A percentile compares a stretch with the other conserved stretches of the same genome.
These are phyloP conservation scores for Albugo laibachii DNA, from an alignment of 352 stramenopile genomes.

Conservation along the genomic window DNA sequence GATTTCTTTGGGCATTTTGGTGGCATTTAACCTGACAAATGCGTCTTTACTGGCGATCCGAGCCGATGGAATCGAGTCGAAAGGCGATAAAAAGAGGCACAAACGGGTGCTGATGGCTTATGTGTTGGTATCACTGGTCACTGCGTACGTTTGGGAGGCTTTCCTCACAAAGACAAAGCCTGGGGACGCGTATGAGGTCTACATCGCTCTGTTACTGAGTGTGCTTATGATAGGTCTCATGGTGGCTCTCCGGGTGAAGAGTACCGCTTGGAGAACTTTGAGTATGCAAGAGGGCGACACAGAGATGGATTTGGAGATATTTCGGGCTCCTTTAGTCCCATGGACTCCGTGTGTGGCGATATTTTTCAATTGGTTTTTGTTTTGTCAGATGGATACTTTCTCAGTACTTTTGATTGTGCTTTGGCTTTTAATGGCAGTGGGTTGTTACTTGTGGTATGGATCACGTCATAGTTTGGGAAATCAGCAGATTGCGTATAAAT, in stretches of 20 bases:
- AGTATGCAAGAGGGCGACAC: constrained; percentile 12
- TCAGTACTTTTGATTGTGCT: constrained; percentile 40
- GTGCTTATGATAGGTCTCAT: constrained; percentile 28
- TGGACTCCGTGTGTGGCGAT: constrained; percentile 64
- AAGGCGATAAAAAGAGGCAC: not conserved
- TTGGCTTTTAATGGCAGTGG: constrained; percentile 45
- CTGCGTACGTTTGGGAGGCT: constrained; percentile 44
- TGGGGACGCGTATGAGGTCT: constrained; percentile 14
- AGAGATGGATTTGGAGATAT: constrained; percentile 5
- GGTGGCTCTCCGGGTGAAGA: constrained; percentile 13
- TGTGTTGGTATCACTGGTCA: constrained; percentile 35
- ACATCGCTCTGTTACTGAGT: constrained; percentile 27
- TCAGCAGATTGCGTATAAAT: constrained; percentile 32
- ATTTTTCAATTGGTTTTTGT: constrained; percentile 80
- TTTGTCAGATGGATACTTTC: constrained; percentile 51
- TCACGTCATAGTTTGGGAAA: constrained; percentile 43
- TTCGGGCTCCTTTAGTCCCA: constrained; percentile 48
- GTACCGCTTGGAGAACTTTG: not conserved
- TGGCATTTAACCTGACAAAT: constrained; percentile 84
- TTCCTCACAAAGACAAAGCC: constrained; percentile 1
- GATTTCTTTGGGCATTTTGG: constrained; percentile 78
- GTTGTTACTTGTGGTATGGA: constrained; percentile 52
- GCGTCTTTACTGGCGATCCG: constrained; percentile 55
- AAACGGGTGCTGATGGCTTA: constrained; percentile 21
- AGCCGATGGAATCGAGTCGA: constrained; percentile 8